A percentile compares a stretch with the other conserved stretches of the same genome.
These are phyloP conservation scores for Cerrena zonata DNA, from an alignment of 1,284 basidiomycete species.

Conservation along the genomic window DNA sequence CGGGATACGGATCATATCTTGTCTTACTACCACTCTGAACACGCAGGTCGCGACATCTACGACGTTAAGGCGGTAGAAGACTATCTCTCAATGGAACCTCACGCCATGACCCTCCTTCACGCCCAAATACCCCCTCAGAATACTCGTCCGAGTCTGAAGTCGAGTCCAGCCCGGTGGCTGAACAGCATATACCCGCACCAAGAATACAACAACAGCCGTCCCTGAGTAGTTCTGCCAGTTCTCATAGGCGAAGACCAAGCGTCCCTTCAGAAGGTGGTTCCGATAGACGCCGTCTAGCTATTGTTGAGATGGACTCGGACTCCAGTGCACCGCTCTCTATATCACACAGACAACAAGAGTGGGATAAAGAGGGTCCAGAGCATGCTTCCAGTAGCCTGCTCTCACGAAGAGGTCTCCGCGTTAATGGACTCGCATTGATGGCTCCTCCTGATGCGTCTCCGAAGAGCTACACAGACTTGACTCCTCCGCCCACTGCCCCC, in stretches of 20 bases:
- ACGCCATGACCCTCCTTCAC: slow-evolving; percentile 3
- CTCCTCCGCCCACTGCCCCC: slow-evolving; percentile 47
- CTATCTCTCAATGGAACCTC: slow-evolving; percentile 2
- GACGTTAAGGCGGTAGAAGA: slow-evolving; percentile 11
- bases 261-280: slow-evolving; percentile 50
- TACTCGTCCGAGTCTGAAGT: slow-evolving; percentile 36
- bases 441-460: slow-evolving; percentile 63
- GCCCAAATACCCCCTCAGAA: slow-evolving; percentile 35
- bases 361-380: slow-evolving; percentile 12
- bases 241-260: slow-evolving; percentile 35
- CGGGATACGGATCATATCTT: slow-evolving; percentile 30
- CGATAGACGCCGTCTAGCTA: slow-evolving; percentile 60
- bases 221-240: not conserved
- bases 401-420: slow-evolving; percentile 40
- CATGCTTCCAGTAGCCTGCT: slow-evolving; percentile 27
- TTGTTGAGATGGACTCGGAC: slow-evolving; percentile 51
- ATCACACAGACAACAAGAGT: slow-evolving; percentile 21
- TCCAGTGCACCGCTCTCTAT: slow-evolving; percentile 14
- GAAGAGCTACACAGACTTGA: slow-evolving; percentile 43
- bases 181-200: not conserved
- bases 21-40: slow-evolving; percentile 31
- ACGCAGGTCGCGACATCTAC: slow-evolving; percentile 20
- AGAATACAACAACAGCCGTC: not conserved
- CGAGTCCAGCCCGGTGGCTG: slow-evolving; percentile 6
- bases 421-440: slow-evolving; percentile 55